phyloP scores from a whole-genome alignment of 768 basidiomycete genomes.

The Rhodotorula babjevae region DNA sequence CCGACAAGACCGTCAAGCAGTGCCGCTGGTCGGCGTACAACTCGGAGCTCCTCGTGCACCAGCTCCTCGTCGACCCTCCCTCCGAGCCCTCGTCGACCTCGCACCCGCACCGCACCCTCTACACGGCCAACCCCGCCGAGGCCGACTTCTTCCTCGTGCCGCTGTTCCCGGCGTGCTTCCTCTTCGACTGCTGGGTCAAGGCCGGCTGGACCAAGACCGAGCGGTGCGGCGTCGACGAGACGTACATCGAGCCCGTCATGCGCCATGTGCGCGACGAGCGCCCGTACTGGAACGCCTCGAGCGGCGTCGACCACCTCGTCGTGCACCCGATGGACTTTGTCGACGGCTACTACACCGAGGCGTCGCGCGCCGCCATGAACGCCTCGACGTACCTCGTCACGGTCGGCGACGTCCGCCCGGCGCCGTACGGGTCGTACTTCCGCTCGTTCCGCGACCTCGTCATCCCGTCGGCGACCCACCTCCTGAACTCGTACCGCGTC shows the following conservation, averaged over 20 bases:
- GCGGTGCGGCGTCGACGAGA: conserved; percentile 25
- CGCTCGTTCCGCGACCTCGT: conserved; percentile 21
- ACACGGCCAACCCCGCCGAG: conserved; percentile 12
- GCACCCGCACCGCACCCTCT: neutral
- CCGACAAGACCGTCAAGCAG: conserved; percentile 5
- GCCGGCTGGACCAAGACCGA: conserved; percentile 19
- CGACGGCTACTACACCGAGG: conserved; percentile 30
- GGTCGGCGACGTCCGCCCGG: conserved; percentile 20
- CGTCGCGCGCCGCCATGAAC: conserved; percentile 21
- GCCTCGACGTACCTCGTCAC: conserved; percentile 31
- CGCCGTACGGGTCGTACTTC: conserved; percentile 4
- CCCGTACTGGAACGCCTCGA: conserved; percentile 15
- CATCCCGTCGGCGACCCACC: conserved; percentile 30
- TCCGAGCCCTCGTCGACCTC: neutral
- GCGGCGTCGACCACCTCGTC: conserved; percentile 25
- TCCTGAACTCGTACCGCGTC: conserved; percentile 29
- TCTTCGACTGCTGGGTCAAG: conserved; percentile 33
- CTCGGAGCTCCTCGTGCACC: conserved; percentile 27
- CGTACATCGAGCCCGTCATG: conserved; percentile 26
- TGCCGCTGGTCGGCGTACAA: conserved; percentile 36
- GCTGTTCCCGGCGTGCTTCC: conserved; percentile 26
- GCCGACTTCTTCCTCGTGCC: conserved; percentile 32
- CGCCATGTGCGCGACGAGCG: conserved; percentile 3
- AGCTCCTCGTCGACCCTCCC: neutral
- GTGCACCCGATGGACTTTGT: conserved; percentile 26